Conservation (phyloP, 140 eudicot species). For the Ambrosia hybrid region DNA sequence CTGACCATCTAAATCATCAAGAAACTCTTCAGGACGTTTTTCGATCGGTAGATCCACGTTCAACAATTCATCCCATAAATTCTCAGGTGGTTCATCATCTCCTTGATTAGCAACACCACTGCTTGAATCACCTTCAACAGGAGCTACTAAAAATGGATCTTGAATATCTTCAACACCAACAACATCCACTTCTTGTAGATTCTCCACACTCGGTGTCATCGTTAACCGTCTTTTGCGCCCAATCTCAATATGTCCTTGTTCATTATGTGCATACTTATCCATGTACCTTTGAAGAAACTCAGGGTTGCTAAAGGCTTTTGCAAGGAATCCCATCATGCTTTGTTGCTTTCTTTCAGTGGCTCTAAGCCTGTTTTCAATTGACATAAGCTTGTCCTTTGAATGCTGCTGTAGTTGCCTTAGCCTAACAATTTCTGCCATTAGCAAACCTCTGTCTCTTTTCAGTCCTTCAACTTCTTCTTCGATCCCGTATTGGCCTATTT, state of each 20-base stretch:
- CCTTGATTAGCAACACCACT: slow-evolving; percentile 29
- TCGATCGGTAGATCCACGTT: slow-evolving; percentile 42
- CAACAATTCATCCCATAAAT: slow-evolving; percentile 60
- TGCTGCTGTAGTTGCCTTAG: slow-evolving; percentile 65
- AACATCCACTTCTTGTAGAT: slow-evolving; percentile 36
- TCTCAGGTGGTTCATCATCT: slow-evolving; percentile 30
- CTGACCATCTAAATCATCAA: slow-evolving; percentile 52
- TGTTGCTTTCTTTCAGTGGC: slow-evolving; percentile 67
- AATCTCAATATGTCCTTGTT: slow-evolving; percentile 39
- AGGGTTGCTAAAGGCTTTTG: slow-evolving; percentile 65
- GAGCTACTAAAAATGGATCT: slow-evolving; percentile 50
- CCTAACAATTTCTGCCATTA: slow-evolving; percentile 64
- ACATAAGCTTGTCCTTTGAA: slow-evolving; percentile 46
- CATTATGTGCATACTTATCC: slow-evolving; percentile 40
- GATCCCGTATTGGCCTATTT: slow-evolving; percentile 72
- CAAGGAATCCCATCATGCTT: slow-evolving; percentile 67
- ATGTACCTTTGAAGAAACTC: slow-evolving; percentile 52
- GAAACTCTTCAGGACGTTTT: slow-evolving; percentile 35
- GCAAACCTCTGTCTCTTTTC: slow-evolving; percentile 52
- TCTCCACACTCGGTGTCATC: slow-evolving; percentile 56
- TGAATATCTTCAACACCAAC: slow-evolving; percentile 19
- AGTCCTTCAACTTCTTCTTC: slow-evolving; percentile 75
- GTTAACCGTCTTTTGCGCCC: slow-evolving; percentile 76
- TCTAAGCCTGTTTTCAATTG: slow-evolving; percentile 54
- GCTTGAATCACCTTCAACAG: slow-evolving; percentile 47